These are phyloP conservation scores for Aspergillus bridgeri DNA, from an alignment of 495 filamentous ascomycete genomes.

Conservation along the genomic window DNA sequence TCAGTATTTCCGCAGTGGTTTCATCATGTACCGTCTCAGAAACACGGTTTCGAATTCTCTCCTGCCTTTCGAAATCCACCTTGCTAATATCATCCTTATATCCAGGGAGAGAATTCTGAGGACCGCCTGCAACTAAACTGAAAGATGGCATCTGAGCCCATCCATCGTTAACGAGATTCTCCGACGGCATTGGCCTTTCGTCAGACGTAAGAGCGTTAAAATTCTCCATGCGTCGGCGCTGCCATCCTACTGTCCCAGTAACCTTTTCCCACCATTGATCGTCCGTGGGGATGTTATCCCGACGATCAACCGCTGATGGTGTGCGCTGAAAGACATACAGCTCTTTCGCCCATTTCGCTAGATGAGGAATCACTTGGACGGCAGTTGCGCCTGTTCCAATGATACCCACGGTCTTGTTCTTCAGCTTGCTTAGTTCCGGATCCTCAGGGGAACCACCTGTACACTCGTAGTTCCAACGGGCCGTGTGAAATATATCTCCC, in stretches of 20 bases:
- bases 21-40: conserved; percentile 26
- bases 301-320: conserved; percentile 50
- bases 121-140: background rate
- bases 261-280: too few relatives aligned
- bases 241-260: conserved; percentile 48
- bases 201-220: too few relatives aligned
- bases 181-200: too few relatives aligned
- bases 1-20: conserved; percentile 19
- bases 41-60: conserved; percentile 26
- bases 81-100: conserved; percentile 2
- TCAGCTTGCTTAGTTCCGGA: conserved; percentile 31
- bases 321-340: conserved; percentile 51
- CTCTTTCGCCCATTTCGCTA: conserved; percentile 29
- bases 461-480: conserved; percentile 39
- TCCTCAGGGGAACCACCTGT: conserved; percentile 52
- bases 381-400: conserved; percentile 49
- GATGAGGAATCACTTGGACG: conserved; percentile 38
- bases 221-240: conserved; percentile 36
- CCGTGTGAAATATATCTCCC: conserved; percentile 37
- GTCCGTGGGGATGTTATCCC: conserved; percentile 27
- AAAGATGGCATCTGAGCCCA: conserved; percentile 15
- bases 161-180: conserved; percentile 15
- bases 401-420: conserved; percentile 44
- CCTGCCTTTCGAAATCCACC: conserved; percentile 9
- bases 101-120: background rate